phyloP scores from a whole-genome alignment of 2,329 filamentous ascomycete species.

The Chaetomium sp. region DNA sequence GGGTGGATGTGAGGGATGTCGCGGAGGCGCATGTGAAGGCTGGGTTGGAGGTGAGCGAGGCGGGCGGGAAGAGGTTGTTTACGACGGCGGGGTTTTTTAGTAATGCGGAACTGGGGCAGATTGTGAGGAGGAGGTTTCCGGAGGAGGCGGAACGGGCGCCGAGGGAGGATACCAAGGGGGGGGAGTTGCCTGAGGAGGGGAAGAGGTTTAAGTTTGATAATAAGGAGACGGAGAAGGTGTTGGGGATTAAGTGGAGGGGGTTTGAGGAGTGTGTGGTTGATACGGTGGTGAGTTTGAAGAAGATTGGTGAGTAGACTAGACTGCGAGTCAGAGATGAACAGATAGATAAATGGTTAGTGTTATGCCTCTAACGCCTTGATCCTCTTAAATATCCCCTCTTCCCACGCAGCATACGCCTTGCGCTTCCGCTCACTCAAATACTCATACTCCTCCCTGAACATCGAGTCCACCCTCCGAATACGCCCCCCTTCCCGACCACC shows the following conservation, averaged over 20 bases:
- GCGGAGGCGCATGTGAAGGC: constrained; percentile 48
- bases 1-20: constrained; percentile 52
- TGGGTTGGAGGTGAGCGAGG: constrained; percentile 39
- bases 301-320: constrained; percentile 27
- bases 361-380: constrained; percentile 33
- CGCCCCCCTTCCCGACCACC: constrained; percentile 29
- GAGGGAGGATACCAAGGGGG: constrained; percentile 37
- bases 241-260: constrained; percentile 56
- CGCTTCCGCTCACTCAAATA: constrained; percentile 59
- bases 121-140: constrained; percentile 43
- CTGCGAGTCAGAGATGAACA: not conserved
- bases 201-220: constrained; percentile 52
- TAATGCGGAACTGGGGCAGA: constrained; percentile 39
- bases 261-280: constrained; percentile 59
- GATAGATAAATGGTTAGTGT: too few relatives aligned
- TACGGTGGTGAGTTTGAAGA: constrained; percentile 56
- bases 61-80: constrained; percentile 46
- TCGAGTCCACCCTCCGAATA: constrained; percentile 52
- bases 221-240: constrained; percentile 48
- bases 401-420: constrained; percentile 59
- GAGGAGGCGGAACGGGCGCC: constrained; percentile 44
- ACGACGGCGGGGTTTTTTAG: constrained; percentile 41
- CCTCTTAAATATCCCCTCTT: constrained; percentile 49
- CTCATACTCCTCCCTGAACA: constrained; percentile 71
- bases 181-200: constrained; percentile 34